Percentiles rank a stretch among this genome's conserved stretches.
These are phyloP conservation scores for Lentinus brumalis DNA, from an alignment of 768 basidiomycete species.

Conservation along the genomic window DNA sequence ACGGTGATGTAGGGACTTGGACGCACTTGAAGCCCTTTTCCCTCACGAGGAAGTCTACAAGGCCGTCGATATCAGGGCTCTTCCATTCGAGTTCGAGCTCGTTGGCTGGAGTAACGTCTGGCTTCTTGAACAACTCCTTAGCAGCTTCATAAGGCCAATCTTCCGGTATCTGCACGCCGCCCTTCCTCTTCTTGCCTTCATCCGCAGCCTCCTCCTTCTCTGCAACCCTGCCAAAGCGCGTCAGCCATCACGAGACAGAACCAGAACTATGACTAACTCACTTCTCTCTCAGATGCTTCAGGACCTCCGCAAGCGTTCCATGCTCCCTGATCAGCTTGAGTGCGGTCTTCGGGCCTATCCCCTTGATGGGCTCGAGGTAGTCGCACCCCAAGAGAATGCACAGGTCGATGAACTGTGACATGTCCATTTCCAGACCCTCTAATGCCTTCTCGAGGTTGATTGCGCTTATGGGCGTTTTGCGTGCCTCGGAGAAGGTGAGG, in stretches of 20 bases:
- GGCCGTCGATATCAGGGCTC: conserved; percentile 87
- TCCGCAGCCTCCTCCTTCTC: conserved; percentile 45
- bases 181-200: conserved; percentile 69
- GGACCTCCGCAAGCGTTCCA: conserved; percentile 67
- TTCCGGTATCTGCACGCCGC: conserved; percentile 80
- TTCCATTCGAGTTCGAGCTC: conserved; percentile 96
- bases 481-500: conserved; percentile 96
- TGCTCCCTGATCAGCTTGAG: conserved; percentile 89
- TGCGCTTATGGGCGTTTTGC: conserved; percentile 94
- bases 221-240: conserved; percentile 36
- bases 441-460: conserved; percentile 82
- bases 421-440: conserved; percentile 88
- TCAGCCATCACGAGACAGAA: not conserved
- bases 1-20: not conserved
- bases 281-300: conserved; percentile 82
- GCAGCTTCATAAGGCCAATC: conserved; percentile 98
- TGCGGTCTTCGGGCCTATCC: conserved; percentile 93
- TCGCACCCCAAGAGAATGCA: conserved; percentile 97
- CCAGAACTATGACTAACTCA: conserved; percentile 30
- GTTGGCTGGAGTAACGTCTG: conserved; percentile 85
- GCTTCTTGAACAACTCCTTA: conserved; percentile 84
- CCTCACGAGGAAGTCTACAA: conserved; percentile 89
- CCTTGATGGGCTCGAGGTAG: conserved; percentile 98
- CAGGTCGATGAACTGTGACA: conserved; percentile 97
- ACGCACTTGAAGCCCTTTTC: conserved; percentile 97